phyloP scores from a whole-genome alignment of 1,284 basidiomycete species.

The Earliella scabrosa region DNA sequence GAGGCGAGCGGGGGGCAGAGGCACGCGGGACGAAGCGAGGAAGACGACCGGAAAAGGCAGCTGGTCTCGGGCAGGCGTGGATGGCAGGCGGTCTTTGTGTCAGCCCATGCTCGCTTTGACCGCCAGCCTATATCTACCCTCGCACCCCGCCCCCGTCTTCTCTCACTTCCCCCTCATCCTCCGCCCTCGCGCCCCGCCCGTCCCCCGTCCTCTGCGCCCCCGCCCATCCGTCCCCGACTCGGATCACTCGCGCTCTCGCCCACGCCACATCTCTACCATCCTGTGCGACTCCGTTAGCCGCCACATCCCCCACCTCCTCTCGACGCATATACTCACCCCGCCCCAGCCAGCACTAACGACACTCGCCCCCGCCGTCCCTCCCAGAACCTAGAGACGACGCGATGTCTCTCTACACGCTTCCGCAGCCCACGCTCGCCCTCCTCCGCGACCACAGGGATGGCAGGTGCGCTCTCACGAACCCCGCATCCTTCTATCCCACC shows the following conservation, averaged over 20 bases:
- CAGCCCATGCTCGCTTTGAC: slow-evolving; percentile 22
- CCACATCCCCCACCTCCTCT: slow-evolving; percentile 11
- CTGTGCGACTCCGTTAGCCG: slow-evolving; percentile 20
- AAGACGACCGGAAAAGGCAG: slow-evolving; percentile 23
- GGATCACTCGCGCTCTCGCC: slow-evolving; percentile 4
- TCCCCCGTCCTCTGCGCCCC: slow-evolving; percentile 9
- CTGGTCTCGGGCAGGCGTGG: slow-evolving; percentile 11
- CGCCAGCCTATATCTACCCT: slow-evolving; percentile 15
- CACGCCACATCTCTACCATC: slow-evolving; percentile 18
- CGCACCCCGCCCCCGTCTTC: slow-evolving; percentile 7
- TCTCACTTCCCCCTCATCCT: slow-evolving; percentile 3
- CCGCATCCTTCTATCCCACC: slow-evolving; percentile 9
- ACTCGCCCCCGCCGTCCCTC: background rate
- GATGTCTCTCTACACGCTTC: slow-evolving; percentile 12
- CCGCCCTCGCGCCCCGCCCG: slow-evolving; percentile 2
- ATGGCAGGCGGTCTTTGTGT: slow-evolving; percentile 22
- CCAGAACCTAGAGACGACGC: background rate
- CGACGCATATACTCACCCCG: background rate
- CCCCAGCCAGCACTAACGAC: background rate
- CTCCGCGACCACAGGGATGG: slow-evolving; percentile 15
- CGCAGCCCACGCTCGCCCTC: slow-evolving; percentile 6
- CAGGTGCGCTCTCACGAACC: slow-evolving; percentile 21
- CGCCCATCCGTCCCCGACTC: slow-evolving; percentile 5
- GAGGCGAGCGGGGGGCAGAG: slow-evolving; percentile 1
- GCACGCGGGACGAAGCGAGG: slow-evolving; percentile 19